A percentile compares a stretch with the other conserved stretches of the same genome.
Conservation (phyloP, 73 alveolate genomes). For the Paramecium pentaurelia region DNA sequence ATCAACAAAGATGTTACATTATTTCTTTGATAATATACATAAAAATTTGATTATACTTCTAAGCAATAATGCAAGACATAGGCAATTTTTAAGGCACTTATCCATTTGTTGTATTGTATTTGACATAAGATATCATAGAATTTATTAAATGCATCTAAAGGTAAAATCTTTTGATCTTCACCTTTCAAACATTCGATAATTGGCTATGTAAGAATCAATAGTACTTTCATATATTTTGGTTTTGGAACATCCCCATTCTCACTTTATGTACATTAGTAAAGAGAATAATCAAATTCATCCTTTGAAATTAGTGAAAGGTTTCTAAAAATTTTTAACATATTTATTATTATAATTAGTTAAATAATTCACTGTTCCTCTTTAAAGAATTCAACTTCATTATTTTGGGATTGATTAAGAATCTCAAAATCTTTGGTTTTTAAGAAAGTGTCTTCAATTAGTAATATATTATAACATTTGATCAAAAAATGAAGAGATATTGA, state of each 20-base stretch:
- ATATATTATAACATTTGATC: too few relatives aligned
- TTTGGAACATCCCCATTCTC: constrained; percentile 1
- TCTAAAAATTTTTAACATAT: constrained; percentile 30
- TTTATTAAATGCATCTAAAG: constrained; percentile 36
- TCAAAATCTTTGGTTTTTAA: not conserved
- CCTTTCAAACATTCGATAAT: constrained; percentile 33
- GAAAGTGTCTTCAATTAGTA: not conserved
- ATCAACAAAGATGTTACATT: not conserved
- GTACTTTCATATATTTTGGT: constrained; percentile 21
- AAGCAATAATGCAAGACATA: not conserved
- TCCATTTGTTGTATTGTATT: not conserved
- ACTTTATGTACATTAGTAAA: not conserved
- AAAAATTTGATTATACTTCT: constrained; percentile 10
- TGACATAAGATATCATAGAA: not conserved
- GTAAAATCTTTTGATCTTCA: not conserved
- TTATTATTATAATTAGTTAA: not conserved
- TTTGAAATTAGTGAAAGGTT: constrained; percentile 8
- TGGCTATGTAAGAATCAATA: not conserved
- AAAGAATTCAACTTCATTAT: not conserved
- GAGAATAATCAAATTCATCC: constrained; percentile 28
- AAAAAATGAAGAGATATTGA: not conserved
- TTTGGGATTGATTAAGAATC: not conserved
- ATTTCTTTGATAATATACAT: not conserved
- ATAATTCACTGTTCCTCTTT: not conserved
- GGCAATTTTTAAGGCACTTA: not conserved